Evolutionary conservation across 805 yeast genomes (phyloP).

Genomic region (Candida ovalis): DNA sequence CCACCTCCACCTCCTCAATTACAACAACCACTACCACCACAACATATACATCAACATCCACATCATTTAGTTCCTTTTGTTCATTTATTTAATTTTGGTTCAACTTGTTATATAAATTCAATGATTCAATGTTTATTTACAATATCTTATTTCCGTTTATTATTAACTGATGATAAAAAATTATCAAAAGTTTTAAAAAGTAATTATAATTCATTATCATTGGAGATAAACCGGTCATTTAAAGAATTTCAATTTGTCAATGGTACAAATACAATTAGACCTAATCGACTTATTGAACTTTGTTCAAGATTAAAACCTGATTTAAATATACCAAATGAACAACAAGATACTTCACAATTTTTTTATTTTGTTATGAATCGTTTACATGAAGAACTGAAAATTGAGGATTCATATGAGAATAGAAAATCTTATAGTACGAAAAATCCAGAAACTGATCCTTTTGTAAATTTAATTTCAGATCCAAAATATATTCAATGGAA

Average conservation of each 20-base stretch:
- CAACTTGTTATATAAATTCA: slow-evolving; percentile 74
- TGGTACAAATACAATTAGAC: slow-evolving; percentile 61
- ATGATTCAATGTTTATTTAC: slow-evolving; percentile 70
- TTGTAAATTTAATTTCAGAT: slow-evolving; percentile 20
- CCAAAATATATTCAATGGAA: slow-evolving; percentile 64
- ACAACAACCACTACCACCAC: slow-evolving; percentile 31
- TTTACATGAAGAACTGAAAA: slow-evolving; percentile 59
- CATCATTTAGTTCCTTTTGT: slow-evolving; percentile 9
- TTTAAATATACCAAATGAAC: slow-evolving; percentile 65
- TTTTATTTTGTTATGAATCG: slow-evolving; percentile 61
- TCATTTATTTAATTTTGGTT: slow-evolving; percentile 60
- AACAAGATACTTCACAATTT: slow-evolving; percentile 81
- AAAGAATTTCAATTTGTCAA: slow-evolving; percentile 49
- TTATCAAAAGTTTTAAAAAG: slow-evolving; percentile 13
- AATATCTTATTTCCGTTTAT: slow-evolving; percentile 41
- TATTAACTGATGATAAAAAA: slow-evolving; percentile 40
- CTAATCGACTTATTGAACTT: slow-evolving; percentile 47
- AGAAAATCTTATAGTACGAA: slow-evolving; percentile 21
- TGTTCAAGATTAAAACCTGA: slow-evolving; percentile 61
- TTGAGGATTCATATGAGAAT: slow-evolving; percentile 21
- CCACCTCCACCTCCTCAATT: neutral
- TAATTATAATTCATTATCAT: slow-evolving; percentile 32
- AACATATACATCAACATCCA: neutral
- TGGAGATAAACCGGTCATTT: slow-evolving; percentile 51
- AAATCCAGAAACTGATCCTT: slow-evolving; percentile 24